Percentiles rank a stretch among this genome's conserved stretches.
These are phyloP conservation scores for Cladosporium sp. DNA, from an alignment of 2,329 filamentous ascomycete genomes.

Conservation along the genomic window DNA sequence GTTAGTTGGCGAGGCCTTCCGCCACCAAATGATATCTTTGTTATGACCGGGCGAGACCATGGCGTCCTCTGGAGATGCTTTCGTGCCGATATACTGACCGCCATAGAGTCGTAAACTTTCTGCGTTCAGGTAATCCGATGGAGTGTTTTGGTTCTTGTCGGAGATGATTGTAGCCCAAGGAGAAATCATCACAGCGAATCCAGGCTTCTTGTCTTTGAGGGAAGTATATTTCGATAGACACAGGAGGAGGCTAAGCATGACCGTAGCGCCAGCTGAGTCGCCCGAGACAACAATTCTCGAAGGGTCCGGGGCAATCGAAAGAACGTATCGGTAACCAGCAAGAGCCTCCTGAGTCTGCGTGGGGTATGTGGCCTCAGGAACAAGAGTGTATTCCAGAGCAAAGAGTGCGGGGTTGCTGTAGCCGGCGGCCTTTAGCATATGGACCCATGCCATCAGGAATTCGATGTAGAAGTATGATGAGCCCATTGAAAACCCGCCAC, in stretches of 20 bases:
- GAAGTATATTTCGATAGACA: conserved; percentile 51
- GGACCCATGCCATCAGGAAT: conserved; percentile 68
- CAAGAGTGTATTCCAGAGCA: conserved; percentile 72
- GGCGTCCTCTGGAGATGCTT: conserved; percentile 46
- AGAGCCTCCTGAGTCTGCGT: conserved; percentile 65
- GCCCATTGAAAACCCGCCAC: conserved; percentile 79
- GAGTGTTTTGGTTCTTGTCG: conserved; percentile 58
- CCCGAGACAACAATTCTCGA: conserved; percentile 65
- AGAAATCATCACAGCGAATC: conserved; percentile 66
- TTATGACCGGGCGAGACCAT: conserved; percentile 66
- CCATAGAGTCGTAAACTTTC: conserved; percentile 63
- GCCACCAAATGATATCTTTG: conserved; percentile 60
- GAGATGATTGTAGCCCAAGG: conserved; percentile 75
- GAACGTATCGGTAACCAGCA: conserved; percentile 63
- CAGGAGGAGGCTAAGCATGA: conserved; percentile 67
- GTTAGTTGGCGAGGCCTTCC: conserved; percentile 55
- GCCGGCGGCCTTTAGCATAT: conserved; percentile 54
- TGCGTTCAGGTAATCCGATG: conserved; percentile 68
- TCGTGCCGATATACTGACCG: conserved; percentile 57
- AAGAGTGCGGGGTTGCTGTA: conserved; percentile 74
- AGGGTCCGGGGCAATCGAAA: conserved; percentile 52
- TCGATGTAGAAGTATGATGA: conserved; percentile 79
- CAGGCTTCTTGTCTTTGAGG: conserved; percentile 44
- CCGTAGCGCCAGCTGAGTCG: conserved; percentile 71
- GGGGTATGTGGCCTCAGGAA: conserved; percentile 67